phyloP scores from a whole-genome alignment of 139 green algal genomes.

The Coelastrella sp. region DNA sequence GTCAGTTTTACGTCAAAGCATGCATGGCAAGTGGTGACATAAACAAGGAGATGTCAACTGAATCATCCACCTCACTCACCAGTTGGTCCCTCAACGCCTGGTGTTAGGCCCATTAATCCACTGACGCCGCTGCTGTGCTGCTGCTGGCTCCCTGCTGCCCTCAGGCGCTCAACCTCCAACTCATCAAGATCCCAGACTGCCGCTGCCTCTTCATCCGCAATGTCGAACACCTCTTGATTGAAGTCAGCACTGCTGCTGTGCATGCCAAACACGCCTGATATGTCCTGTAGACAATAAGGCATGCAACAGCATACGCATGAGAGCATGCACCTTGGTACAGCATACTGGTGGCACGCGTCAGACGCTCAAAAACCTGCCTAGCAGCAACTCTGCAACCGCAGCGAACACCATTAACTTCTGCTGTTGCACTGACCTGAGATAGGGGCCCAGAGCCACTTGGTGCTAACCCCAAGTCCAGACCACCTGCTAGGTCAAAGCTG shows the following conservation, averaged over 20 bases:
- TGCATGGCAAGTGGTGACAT: background rate
- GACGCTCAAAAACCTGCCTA: background rate
- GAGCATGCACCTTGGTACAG: too few species aligned
- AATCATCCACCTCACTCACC: constrained; percentile 19
- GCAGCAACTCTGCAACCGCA: too few species aligned
- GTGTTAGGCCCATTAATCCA: constrained; percentile 9
- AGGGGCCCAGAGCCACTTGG: background rate
- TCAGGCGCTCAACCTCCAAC: constrained; percentile 43
- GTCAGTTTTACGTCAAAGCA: background rate
- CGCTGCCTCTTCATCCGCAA: constrained; percentile 25
- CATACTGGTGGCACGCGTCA: too few species aligned
- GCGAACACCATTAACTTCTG: too few species aligned
- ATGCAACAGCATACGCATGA: background rate
- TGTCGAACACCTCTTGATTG: constrained; percentile 29
- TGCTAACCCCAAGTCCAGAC: constrained; percentile 27
- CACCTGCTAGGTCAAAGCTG: background rate
- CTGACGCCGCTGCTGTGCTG: constrained; percentile 2
- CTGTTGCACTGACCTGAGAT: constrained; percentile 32
- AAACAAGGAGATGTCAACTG: background rate
- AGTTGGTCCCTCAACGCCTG: background rate
- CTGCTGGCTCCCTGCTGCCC: constrained; percentile 30
- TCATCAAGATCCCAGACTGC: constrained; percentile 46
- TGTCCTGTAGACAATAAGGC: constrained; percentile 2
- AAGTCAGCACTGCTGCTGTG: constrained; percentile 28
- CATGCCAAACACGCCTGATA: constrained; percentile 40